Conservation (phyloP, 495 filamentous ascomycete species). For the Tetracladium marchalianum region DNA sequence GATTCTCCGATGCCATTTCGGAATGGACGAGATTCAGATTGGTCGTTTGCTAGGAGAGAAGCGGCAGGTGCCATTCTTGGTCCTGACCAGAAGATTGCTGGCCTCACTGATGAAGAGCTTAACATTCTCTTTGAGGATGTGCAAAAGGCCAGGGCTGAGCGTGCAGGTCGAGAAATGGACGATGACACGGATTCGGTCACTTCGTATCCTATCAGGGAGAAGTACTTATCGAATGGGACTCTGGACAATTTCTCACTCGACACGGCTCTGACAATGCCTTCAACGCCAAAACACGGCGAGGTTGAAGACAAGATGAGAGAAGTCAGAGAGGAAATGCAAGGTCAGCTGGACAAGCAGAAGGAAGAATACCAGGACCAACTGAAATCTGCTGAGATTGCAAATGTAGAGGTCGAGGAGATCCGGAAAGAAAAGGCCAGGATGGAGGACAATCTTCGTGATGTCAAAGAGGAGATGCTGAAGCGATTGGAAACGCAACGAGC, state of each 20-base stretch:
- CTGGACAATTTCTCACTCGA: constrained; percentile 95
- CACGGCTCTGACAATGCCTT: constrained; percentile 86
- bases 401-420: constrained; percentile 74
- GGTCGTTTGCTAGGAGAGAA: constrained; percentile 90
- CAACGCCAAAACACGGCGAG: constrained; percentile 73
- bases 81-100: constrained; percentile 81
- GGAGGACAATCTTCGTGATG: constrained; percentile 68
- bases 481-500: constrained; percentile 67
- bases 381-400: constrained; percentile 64
- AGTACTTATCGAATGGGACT: constrained; percentile 93
- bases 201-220: constrained; percentile 83
- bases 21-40: constrained; percentile 77
- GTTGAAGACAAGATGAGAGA: constrained; percentile 61
- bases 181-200: constrained; percentile 85
- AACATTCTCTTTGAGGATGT: constrained; percentile 95
- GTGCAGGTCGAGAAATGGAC: constrained; percentile 59
- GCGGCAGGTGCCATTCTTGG: constrained; percentile 84
- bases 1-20: constrained; percentile 66
- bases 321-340: constrained; percentile 80
- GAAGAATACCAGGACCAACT: constrained; percentile 74
- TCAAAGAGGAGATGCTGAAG: constrained; percentile 80
- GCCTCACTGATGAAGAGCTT: constrained; percentile 85
- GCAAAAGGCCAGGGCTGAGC: constrained; percentile 72
- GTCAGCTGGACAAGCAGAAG: constrained; percentile 77
- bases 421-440: constrained; percentile 76